Evolutionary conservation across 2,329 filamentous ascomycete species (phyloP).

Genomic region (Monilinia fructigena): DNA sequence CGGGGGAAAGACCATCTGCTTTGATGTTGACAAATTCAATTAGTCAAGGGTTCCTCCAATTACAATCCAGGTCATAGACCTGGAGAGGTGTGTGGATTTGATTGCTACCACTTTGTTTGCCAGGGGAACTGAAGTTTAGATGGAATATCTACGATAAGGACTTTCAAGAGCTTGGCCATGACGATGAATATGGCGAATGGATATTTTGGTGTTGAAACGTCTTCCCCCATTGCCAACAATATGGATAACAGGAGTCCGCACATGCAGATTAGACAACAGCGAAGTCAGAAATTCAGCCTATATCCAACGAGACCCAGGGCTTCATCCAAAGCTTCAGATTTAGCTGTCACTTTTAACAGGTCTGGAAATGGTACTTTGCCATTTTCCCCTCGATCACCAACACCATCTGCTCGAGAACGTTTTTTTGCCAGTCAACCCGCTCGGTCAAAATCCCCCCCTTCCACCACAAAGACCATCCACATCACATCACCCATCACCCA

Average conservation of each 20-base stretch:
- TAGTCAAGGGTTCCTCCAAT: conserved; percentile 25
- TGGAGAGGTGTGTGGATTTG: conserved; percentile 22
- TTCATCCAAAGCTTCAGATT: conserved; percentile 29
- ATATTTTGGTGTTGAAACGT: conserved; percentile 29
- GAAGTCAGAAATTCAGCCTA: conserved; percentile 37
- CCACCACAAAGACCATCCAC: conserved; percentile 31
- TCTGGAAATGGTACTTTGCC: conserved; percentile 8
- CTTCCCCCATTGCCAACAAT: conserved; percentile 18
- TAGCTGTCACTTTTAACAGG: conserved; percentile 12
- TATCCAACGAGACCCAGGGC: conserved; percentile 34
- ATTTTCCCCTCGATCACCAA: conserved; percentile 28
- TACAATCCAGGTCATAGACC: conserved; percentile 26
- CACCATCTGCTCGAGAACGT: conserved; percentile 21
- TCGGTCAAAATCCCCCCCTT: conserved; percentile 13
- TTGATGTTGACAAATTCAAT: conserved; percentile 19
- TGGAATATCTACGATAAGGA: conserved; percentile 18
- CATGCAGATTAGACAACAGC: conserved; percentile 29
- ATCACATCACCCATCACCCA: conserved; percentile 30
- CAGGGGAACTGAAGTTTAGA: conserved; percentile 19
- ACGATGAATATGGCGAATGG: conserved; percentile 34
- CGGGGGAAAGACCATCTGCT: conserved; percentile 4
- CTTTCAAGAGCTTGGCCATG: neutral
- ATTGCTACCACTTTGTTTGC: neutral
- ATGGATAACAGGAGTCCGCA: conserved; percentile 20
- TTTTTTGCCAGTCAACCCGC: conserved; percentile 11